Evolutionary conservation across 2,329 filamentous ascomycete genomes (phyloP), one percentile per base, ranked within the genome.

Genomic region (Aphanocladium album): DNA sequence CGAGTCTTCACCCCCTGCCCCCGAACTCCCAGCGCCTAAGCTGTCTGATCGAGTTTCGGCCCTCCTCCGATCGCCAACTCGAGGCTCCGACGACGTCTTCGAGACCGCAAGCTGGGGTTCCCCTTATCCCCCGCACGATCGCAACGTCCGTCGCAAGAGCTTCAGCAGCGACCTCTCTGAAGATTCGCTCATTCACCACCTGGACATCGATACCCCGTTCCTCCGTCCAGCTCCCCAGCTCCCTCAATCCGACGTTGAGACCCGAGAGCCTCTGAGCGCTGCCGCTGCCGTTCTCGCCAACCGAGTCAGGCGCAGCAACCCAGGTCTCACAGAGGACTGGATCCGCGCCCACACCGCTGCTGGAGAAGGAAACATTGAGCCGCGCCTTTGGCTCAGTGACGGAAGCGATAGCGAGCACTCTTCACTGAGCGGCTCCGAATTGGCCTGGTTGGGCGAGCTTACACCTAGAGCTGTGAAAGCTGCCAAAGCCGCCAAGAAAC

Each of bases 51-150:
- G 83, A 64, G 80, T 82, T 43, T 76, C 79, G 65, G 79, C 81
- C 61, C 73, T 85, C 62, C 72, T 87, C 69, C 78, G 80, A 70
- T 84, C 81, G n/a, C 81, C 83, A 49, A 77, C 79, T 66, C 65
- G 23, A 53, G 65, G 63, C 62, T 63, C 59, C 25, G 76, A 78
- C 55, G 70, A 69, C 46, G 75, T 73, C 61, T 86, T 83, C 72
- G 80, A 81, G 63, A 95, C 91, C 51, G 89, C 91, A 53, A 93
- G 89, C 72, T 96, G 93, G 92, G 93, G 93, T 60, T 96, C 92
- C 58, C 93, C 93, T 23, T 96, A 96, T 76, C 87, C 89, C 60
- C 82, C 82, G 63, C 83, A 88, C 43, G 88, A 83, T 61, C 73
- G 72, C 66, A 74, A 80, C 62, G 76, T 81, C 59, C 80, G 79